Evolutionary conservation across 2,329 filamentous ascomycete genomes (phyloP).

Genomic region (Fusarium tuaranense): DNA sequence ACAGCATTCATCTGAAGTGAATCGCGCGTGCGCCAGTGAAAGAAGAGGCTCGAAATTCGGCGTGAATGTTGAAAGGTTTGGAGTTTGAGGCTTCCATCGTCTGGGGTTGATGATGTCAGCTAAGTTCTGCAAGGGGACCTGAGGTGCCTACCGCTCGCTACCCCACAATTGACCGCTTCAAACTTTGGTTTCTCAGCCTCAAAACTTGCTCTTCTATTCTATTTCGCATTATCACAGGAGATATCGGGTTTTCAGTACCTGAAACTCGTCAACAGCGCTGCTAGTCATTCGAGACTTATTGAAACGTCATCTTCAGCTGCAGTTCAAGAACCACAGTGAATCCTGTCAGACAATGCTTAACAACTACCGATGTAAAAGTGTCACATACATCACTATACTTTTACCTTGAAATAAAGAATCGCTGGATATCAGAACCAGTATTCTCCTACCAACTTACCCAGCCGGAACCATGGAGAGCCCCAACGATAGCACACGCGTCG

Average conservation of each 20-base stretch:
- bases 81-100: background rate
- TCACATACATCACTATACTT: conserved; percentile 9
- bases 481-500: conserved; percentile 1
- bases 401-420: conserved; percentile 15
- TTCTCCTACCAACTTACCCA: background rate
- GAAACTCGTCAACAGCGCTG: background rate
- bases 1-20: conserved; percentile 71
- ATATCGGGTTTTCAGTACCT: background rate
- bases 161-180: conserved; percentile 36
- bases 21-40: background rate
- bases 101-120: conserved; percentile 40
- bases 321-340: background rate
- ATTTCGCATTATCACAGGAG: background rate
- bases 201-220: background rate
- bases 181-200: conserved; percentile 31
- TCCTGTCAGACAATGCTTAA: conserved; percentile 25
- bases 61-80: conserved; percentile 1
- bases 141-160: conserved; percentile 7
- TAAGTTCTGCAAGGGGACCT: conserved; percentile 12
- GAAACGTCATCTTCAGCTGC: background rate
- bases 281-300: background rate
- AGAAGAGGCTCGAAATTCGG: background rate
- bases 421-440: background rate
- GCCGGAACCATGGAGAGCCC: conserved; percentile 22
- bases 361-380: conserved; percentile 5